Percentiles rank a stretch among this genome's conserved stretches.
phyloP scores from a whole-genome alignment of 2,329 filamentous ascomycete species.

The Falciphora oryzae region DNA sequence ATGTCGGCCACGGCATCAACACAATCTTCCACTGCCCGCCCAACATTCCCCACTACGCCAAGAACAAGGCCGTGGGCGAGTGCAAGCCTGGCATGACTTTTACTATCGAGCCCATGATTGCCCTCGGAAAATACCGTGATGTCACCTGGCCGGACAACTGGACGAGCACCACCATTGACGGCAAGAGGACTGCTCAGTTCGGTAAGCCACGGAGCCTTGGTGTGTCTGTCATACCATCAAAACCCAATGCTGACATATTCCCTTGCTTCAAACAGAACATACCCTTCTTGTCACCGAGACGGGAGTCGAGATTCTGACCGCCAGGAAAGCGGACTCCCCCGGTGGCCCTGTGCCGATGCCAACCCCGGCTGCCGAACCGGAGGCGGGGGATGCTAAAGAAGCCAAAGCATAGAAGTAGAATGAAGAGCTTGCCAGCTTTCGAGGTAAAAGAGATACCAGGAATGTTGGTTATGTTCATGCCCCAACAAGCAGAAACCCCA shows the following conservation, averaged over 20 bases:
- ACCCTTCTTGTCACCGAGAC: slow-evolving; percentile 79
- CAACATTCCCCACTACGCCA: slow-evolving; percentile 94
- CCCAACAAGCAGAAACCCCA: neutral
- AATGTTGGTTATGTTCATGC: neutral
- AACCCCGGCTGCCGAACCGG: neutral
- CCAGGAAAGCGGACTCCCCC: slow-evolving; percentile 64
- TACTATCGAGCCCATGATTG: slow-evolving; percentile 98
- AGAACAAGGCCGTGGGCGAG: slow-evolving; percentile 94
- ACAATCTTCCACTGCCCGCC: slow-evolving; percentile 88
- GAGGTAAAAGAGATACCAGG: neutral
- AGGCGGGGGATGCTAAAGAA: neutral
- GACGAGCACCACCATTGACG: slow-evolving; percentile 92
- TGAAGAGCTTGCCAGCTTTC: neutral
- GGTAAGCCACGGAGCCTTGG: slow-evolving; percentile 44
- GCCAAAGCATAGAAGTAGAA: neutral
- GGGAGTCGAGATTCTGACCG: slow-evolving; percentile 78
- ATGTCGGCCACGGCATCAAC: slow-evolving; percentile 95
- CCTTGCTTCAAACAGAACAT: slow-evolving; percentile 51
- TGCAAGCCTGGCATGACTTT: slow-evolving; percentile 98
- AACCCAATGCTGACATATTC: slow-evolving; percentile 1
- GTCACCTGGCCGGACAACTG: slow-evolving; percentile 98
- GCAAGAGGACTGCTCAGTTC: slow-evolving; percentile 87
- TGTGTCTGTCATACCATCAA: neutral
- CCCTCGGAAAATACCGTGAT: slow-evolving; percentile 82
- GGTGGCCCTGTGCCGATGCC: slow-evolving; percentile 63